Base-by-base conservation (phyloP, 805 yeast genomes). In the Candida ficus region DNA sequence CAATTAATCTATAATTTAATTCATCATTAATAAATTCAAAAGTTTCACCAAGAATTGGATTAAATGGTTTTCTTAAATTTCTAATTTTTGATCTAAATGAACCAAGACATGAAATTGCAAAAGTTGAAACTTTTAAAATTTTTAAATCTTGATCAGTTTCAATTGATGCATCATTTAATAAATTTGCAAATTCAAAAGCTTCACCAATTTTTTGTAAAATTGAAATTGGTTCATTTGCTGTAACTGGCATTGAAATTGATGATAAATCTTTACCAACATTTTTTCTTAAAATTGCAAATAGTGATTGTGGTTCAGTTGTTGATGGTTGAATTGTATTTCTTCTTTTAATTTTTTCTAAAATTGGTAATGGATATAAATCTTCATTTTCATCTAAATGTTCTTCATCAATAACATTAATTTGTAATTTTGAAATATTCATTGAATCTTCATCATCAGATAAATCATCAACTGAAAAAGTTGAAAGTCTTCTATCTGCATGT, bases 31-130 rank as follows among this genome's bases (percentile, higher is more conserved):
- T 93, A 32, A 87, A 67, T 61, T 93, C 99, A 60, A 63, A 93
- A 0, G 97, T 90, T 59, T 93, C 99, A 17, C 98, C 97, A 16
- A 93, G 66, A 38, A 93, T 68, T 9, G 99, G 98, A 57, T 89
- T 93, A 64, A 93, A 93, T 1, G 99, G 98, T 57, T 93, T 93
- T 48, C 99, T 73, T 29, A 75, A 60, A 39, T 82, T 79, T 51
- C 99, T 73, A 35, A 79, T 80, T 52, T 85, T 89, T 27, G 76
- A 75, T 43, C 97, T 68, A 52, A 78, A 72, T 10, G 83, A 69
- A 0, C 96, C 78, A 8, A 90, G 60, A 42, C 74, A 75, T 20
- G 90, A 78, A 4, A 86, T 73, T 0, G 96, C 95, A 71, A 90
- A 93, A 1, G 87, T 74, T 0, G 96, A 90, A 35, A 88, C 70